A percentile compares a stretch with the other conserved stretches of the same genome.
These are phyloP conservation scores for Colletotrichum melonis DNA, from an alignment of 2,329 filamentous ascomycete species.

Conservation along the genomic window DNA sequence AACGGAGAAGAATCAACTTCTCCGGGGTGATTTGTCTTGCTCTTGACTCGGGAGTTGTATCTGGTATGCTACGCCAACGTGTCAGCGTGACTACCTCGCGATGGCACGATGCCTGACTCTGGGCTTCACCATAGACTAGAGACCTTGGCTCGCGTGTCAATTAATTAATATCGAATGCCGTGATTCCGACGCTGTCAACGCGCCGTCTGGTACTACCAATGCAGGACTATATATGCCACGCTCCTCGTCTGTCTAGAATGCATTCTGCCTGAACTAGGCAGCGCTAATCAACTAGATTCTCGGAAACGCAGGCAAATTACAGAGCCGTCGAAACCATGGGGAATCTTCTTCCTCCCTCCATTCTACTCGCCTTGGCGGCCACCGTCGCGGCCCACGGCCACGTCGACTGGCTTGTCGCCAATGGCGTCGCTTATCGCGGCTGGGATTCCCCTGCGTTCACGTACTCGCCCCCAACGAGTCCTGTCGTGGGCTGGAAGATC, in stretches of 20 bases:
- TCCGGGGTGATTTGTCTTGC: not conserved
- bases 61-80: not conserved
- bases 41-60: not conserved
- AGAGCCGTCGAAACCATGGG: slow-evolving; percentile 6
- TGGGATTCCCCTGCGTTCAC: slow-evolving; percentile 54
- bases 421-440: slow-evolving; percentile 48
- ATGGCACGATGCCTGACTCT: not conserved
- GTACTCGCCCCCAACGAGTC: slow-evolving; percentile 38
- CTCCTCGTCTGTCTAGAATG: not conserved
- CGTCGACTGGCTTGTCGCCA: slow-evolving; percentile 43
- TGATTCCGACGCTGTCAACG: not conserved
- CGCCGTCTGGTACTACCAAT: not conserved
- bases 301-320: not conserved
- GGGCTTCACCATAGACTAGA: not conserved
- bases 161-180: slow-evolving; percentile 5
- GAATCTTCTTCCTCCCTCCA: slow-evolving; percentile 20
- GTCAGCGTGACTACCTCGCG: not conserved
- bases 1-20: not conserved
- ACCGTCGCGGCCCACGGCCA: slow-evolving; percentile 46
- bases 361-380: slow-evolving; percentile 39
- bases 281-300: slow-evolving; percentile 7
- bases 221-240: slow-evolving; percentile 29
- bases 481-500: slow-evolving; percentile 47
- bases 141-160: not conserved
- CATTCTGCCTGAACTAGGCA: slow-evolving; percentile 31